Base-by-base conservation (phyloP, 1,139 yeast species). In the Magnusiomyces paraingens region DNA sequence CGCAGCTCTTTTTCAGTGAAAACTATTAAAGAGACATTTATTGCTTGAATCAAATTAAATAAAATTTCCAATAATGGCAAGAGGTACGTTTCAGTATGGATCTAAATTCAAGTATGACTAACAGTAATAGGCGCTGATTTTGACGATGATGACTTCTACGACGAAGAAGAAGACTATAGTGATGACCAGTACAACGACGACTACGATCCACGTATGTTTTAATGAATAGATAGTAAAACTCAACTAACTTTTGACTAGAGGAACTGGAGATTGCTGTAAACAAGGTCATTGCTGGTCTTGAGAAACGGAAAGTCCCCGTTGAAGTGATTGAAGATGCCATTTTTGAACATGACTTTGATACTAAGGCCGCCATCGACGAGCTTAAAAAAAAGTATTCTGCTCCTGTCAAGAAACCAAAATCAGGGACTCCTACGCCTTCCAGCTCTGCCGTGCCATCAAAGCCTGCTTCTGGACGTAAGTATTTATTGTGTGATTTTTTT, bases 301-400 rank as follows among this genome's bases (percentile, higher is more conserved):
- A 73, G 3, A 80, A 78, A 36, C 54, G 68, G n/a, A 74, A 73
- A 8, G 74, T 82, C 52, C 72, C 75, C 5, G 86, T 82, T 29
- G 63, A 71, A 12, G 80, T 77, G 49, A 69, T 86, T 57, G 79
- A 82, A 60, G 86, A 83, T 58, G 73, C 83, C 0, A 72, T 86
- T 14, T 83, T 83, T 75, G 74, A 73, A 61, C 80, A 81, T 62
- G 82, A 83, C 65, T 80, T 80, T 64, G 83, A 81, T 50, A 62
- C 82, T 6, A 80, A 76, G 2, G 75, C 76, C n/a, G 68, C 88
- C 0, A 63, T 48, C 18, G 45, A 14, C 12, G 18, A 18, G 21
- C 17, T 48, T 11, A n/a, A 18, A 5, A 17, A 18, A 10, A 26
- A 40, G 22, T 41, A 40, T 17, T 39, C 36, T 12, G 38, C 29